These are phyloP conservation scores for Senecio squalidus DNA, from an alignment of 140 eudicot genomes.

Conservation along the genomic window DNA sequence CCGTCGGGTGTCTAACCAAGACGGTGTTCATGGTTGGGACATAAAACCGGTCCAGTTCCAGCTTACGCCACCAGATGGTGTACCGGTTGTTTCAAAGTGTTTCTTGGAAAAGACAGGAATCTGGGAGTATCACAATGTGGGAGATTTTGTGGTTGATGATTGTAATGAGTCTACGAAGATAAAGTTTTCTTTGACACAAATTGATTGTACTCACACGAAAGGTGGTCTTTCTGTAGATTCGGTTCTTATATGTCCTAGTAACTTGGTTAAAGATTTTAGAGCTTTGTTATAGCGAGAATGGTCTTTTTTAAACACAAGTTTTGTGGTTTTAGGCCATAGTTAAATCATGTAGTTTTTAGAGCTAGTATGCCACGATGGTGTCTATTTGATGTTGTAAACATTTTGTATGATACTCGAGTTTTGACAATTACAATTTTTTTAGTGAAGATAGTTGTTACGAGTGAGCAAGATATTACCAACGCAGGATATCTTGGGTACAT, in stretches of 20 bases:
- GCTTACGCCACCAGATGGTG: slow-evolving; percentile 64
- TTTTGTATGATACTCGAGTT: slow-evolving; percentile 14
- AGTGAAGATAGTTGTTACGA: neutral
- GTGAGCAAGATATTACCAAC: neutral
- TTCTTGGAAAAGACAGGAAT: slow-evolving; percentile 49
- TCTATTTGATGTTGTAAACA: slow-evolving; percentile 11
- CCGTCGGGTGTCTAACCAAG: slow-evolving; percentile 40
- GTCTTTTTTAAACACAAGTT: slow-evolving; percentile 4
- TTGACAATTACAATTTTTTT: slow-evolving; percentile 7
- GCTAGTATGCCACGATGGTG: slow-evolving; percentile 10
- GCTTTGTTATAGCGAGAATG: slow-evolving; percentile 12
- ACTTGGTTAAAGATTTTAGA: slow-evolving; percentile 28
- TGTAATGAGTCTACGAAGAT: slow-evolving; percentile 36
- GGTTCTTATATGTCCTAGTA: slow-evolving; percentile 62
- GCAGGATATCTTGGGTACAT: slow-evolving; percentile 9
- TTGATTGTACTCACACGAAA: slow-evolving; percentile 91
- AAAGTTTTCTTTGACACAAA: slow-evolving; percentile 72
- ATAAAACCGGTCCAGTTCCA: slow-evolving; percentile 69
- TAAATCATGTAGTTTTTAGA: slow-evolving; percentile 10
- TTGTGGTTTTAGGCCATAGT: slow-evolving; percentile 15
- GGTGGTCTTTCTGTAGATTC: slow-evolving; percentile 82
- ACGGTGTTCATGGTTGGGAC: slow-evolving; percentile 90
- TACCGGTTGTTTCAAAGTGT: slow-evolving; percentile 40
- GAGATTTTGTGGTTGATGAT: slow-evolving; percentile 68
- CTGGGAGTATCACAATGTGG: slow-evolving; percentile 80